These are phyloP conservation scores for Mycena floridula DNA, from an alignment of 768 basidiomycete genomes.

Conservation along the genomic window DNA sequence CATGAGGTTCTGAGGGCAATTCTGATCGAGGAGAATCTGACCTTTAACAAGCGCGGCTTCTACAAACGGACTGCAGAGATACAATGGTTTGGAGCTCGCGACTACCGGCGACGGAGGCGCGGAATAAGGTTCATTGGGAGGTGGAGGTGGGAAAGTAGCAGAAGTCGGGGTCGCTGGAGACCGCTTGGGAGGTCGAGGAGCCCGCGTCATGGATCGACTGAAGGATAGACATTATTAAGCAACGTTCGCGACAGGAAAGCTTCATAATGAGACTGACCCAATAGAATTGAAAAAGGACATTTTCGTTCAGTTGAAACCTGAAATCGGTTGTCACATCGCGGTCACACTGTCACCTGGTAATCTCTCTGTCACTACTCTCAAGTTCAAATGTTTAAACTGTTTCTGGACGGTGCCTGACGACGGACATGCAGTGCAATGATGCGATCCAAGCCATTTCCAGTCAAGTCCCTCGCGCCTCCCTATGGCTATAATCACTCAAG, in stretches of 20 bases:
- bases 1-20: no score
- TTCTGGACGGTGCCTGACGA: no score
- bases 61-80: slow-evolving; percentile 92
- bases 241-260: slow-evolving; percentile 3
- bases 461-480: no score
- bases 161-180: slow-evolving; percentile 68
- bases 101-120: slow-evolving; percentile 32
- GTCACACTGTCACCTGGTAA: no score
- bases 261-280: slow-evolving; percentile 40
- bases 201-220: slow-evolving; percentile 73
- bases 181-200: slow-evolving; percentile 63
- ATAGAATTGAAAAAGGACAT: slow-evolving; percentile 87
- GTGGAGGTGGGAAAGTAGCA: slow-evolving; percentile 44
- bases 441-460: no score
- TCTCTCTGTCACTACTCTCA: no score
- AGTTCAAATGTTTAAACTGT: no score
- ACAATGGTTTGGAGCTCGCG: slow-evolving; percentile 55
- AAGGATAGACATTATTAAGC: slow-evolving; percentile 4
- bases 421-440: no score
- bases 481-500: no score
- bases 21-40: background rate
- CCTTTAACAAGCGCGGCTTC: slow-evolving; percentile 96
- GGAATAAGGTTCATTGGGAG: slow-evolving; percentile 32
- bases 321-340: no score
- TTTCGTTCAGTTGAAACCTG: slow-evolving; percentile 2